Base-by-base conservation (phyloP, 192 early-diverging fungal species). In the Entomortierella chlamydospora region DNA sequence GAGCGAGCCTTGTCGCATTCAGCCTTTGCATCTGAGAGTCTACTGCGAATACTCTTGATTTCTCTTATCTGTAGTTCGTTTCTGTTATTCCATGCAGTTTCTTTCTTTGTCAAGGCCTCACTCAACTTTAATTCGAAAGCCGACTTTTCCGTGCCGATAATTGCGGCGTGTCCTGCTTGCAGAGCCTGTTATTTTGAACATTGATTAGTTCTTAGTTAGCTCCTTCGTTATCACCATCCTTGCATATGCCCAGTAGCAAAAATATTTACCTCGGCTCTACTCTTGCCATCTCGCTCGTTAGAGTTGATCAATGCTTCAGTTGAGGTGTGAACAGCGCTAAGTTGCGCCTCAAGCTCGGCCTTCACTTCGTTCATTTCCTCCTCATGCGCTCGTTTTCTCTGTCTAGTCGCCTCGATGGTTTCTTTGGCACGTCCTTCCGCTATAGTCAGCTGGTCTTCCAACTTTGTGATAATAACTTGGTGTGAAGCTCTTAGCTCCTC, bases 371-470 rank as follows among this genome's bases (percentile, higher is more conserved):
- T 34, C 47, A 73, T 15, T 6, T 47, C 51, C 11, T 18, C 51
- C 5, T 83, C 69, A 31, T 64, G 55, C 26, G n/a, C 30, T 4
- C 50, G 29, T 18, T 45, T 65, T 18, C 30, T 25, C 5, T 42
- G 22, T 34, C 43, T 53, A 18, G 42, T 41, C 11, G 20, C 33
- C 23, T 61, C 53, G 41, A 61, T 51, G 2, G 63, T 33, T 22
- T 60, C 58, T 50, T 59, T 62, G 42, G 52, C 41, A 11, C 53
- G 22, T 4, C 66, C 58, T 26, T 77, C 65, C 1, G 73, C 74
- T 12, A 45, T 45, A 1, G 51, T 26, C 18, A 83, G 60, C 39
- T 57, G 42, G 31, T 63, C 64, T n/a, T 73, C 71, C 47, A 81
- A 25, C 17, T 65, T 5, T 23, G 37, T 47, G 15, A 72, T 31